Evolutionary conservation across 331 rosid species (phyloP).

Genomic region (Quercus tomentella): DNA sequence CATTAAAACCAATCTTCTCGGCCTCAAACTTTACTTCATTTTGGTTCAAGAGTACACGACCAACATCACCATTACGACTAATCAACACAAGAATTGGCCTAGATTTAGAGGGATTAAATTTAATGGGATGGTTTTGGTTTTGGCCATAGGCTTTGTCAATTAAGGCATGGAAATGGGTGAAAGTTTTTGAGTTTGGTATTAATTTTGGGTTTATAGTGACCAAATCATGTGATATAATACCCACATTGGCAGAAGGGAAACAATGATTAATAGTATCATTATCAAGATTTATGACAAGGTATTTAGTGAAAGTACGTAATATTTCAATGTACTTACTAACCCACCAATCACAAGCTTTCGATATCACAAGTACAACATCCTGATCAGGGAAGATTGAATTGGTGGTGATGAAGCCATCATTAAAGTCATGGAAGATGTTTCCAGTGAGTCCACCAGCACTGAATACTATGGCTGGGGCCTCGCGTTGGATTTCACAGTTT

Average conservation of each 20-base stretch:
- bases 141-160: slow-evolving; percentile 19
- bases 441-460: slow-evolving; percentile 28
- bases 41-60: slow-evolving; percentile 39
- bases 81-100: slow-evolving; percentile 33
- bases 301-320: slow-evolving; percentile 16
- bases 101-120: not conserved
- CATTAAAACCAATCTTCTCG: slow-evolving; percentile 30
- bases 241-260: slow-evolving; percentile 31
- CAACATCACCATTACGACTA: slow-evolving; percentile 18
- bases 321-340: slow-evolving; percentile 30
- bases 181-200: slow-evolving; percentile 32
- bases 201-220: slow-evolving; percentile 32
- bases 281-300: slow-evolving; percentile 14
- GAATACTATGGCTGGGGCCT: slow-evolving; percentile 24
- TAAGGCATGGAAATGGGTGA: slow-evolving; percentile 24
- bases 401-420: slow-evolving; percentile 35
- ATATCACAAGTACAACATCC: slow-evolving; percentile 35
- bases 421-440: slow-evolving; percentile 38
- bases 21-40: not conserved
- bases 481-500: slow-evolving; percentile 13
- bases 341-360: slow-evolving; percentile 38
- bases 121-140: not conserved
- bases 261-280: slow-evolving; percentile 29
- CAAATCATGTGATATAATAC: slow-evolving; percentile 45
- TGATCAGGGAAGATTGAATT: slow-evolving; percentile 15